phyloP scores from a whole-genome alignment of 345 rosid species.

The Salix dunnii region DNA sequence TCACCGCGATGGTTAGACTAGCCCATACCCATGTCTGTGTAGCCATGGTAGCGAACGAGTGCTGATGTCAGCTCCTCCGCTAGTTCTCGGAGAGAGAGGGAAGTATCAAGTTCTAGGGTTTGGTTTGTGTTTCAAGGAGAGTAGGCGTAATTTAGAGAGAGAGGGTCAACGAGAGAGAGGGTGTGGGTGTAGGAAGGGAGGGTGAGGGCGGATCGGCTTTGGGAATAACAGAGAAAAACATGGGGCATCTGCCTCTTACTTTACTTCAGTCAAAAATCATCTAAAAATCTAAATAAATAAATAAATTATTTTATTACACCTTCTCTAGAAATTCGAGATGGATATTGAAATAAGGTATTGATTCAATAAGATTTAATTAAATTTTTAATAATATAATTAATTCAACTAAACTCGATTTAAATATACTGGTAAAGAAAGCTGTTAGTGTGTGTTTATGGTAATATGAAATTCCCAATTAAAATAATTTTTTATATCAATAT shows the following conservation, averaged over 20 bases:
- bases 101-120: background rate
- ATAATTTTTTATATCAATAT: no score
- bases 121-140: slow-evolving; percentile 13
- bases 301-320: no score
- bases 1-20: slow-evolving; percentile 30
- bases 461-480: no score
- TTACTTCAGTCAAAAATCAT: no score
- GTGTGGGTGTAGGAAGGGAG: background rate
- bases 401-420: no score
- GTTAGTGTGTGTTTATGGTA: no score
- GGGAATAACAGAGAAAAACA: slow-evolving; percentile 48
- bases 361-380: no score
- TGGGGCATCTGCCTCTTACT: slow-evolving; percentile 3
- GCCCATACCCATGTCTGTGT: slow-evolving; percentile 34
- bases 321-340: no score
- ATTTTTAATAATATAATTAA: no score
- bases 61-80: background rate
- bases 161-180: slow-evolving; percentile 6
- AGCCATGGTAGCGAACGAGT: slow-evolving; percentile 39
- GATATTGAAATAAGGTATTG: no score
- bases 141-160: background rate
- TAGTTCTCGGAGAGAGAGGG: background rate
- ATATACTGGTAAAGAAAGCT: no score
- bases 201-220: slow-evolving; percentile 35
- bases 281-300: no score